phyloP scores from a whole-genome alignment of 1,139 yeast genomes.

The Yamadazyma conglobata region DNA sequence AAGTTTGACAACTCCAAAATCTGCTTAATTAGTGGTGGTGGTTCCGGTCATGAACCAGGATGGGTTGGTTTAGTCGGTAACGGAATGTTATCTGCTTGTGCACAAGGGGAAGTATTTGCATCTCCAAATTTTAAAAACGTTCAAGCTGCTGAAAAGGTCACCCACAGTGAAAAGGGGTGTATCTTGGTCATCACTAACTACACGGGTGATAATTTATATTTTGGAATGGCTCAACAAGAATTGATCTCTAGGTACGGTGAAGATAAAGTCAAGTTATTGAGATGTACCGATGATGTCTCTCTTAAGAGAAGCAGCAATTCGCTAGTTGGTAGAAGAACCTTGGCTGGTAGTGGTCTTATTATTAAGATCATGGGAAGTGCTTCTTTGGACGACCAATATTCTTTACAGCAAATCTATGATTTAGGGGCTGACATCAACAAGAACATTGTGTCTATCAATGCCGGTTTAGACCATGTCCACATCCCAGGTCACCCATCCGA shows the following conservation, averaged over 20 bases:
- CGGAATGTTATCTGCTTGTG: conserved; percentile 45
- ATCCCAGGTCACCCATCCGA: conserved; percentile 43
- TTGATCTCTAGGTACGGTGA: conserved; percentile 23
- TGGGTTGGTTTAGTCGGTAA: conserved; percentile 43
- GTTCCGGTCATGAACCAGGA: conserved; percentile 44
- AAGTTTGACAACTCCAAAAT: conserved; percentile 25
- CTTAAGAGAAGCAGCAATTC: conserved; percentile 41
- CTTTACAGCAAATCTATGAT: conserved; percentile 29
- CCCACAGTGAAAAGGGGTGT: conserved; percentile 22
- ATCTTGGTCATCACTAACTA: conserved; percentile 26
- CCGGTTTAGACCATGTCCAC: conserved; percentile 52
- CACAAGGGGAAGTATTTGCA: conserved; percentile 46
- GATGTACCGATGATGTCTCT: conserved; percentile 45
- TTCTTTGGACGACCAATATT: conserved; percentile 28
- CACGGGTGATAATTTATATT: conserved; percentile 33
- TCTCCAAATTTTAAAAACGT: conserved; percentile 42
- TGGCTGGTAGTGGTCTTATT: conserved; percentile 45
- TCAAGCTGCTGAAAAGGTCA: conserved; percentile 31
- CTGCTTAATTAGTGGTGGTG: conserved; percentile 38
- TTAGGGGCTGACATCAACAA: conserved; percentile 35
- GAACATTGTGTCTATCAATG: conserved; percentile 45
- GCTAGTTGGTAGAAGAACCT: conserved; percentile 48
- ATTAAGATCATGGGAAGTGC: conserved; percentile 47
- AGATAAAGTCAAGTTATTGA: conserved; percentile 18
- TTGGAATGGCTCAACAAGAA: conserved; percentile 34